Evolutionary conservation across 116 monocot species (phyloP), one percentile per base, ranked within the genome.

Genomic region (Iris pallida): DNA sequence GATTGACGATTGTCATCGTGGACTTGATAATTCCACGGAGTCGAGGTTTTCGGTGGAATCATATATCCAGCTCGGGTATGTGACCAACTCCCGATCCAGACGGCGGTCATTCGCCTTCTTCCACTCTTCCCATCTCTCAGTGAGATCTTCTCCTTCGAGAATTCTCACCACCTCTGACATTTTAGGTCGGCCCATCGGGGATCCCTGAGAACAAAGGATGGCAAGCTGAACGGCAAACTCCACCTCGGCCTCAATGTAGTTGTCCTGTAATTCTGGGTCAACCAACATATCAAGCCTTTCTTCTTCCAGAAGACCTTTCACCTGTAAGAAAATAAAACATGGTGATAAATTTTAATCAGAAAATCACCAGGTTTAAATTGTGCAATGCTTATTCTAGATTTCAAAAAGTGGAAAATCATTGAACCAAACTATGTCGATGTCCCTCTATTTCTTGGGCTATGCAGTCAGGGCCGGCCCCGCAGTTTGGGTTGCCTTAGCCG

Each of bases 41-140:
- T 10, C 56, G 56, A 65, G 65, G 57, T 73, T 73, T 56, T 65
- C 47, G 4, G 64, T 73, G 40, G 73, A 73, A n/a, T 65, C n/a
- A n/a, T n/a, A n/a, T n/a, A n/a, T n/a, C n/a, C n/a, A n/a, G n/a
- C n/a, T n/a, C n/a, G n/a, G 17, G 43, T 51, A 42, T 1, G 30
- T 60, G 17, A 16, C 55, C 30, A 70, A 11, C 65, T 4, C 40
- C 60, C 40, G 30, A 30, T 30, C 73, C 8, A 55, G 59, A 6
- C 64, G 64, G 5, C 73, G 44, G 19, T 78, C 82, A 46, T 82
- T 78, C 9, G 73, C 63, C 51, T 78, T 54, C 71, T 77, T 77
- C 82, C 82, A 82, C 18, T 77, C 82, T 66, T 82, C 77, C 82
- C 78, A 82, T 59, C 82, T 73, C 70, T 82, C 82, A 0, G 77